Evolutionary conservation across 2,329 filamentous ascomycete genomes (phyloP).

Genomic region (Aspergillus hortae): DNA sequence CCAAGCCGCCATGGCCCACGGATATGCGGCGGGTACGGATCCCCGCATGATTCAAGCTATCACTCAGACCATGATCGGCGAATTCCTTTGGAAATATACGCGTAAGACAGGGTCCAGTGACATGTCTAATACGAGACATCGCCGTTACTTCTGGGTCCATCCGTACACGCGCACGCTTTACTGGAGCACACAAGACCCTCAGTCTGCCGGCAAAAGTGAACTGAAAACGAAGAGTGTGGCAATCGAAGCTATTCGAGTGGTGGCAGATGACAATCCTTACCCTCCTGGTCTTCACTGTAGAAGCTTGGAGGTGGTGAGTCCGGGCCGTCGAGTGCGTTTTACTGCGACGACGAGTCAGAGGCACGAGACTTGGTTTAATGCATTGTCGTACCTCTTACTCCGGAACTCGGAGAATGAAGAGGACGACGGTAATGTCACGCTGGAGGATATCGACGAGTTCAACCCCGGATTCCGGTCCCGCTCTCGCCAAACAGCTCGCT

Average conservation of each 20-base stretch:
- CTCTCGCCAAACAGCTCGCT: constrained; percentile 53
- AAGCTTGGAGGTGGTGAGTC: constrained; percentile 85
- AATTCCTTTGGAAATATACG: constrained; percentile 99
- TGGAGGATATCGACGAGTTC: constrained; percentile 70
- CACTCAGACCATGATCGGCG: constrained; percentile 98
- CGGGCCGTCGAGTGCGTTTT: constrained; percentile 85
- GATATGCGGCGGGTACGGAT: constrained; percentile 72
- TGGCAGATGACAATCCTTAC: constrained; percentile 91
- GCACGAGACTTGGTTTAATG: constrained; percentile 98
- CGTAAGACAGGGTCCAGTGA: constrained; percentile 86
- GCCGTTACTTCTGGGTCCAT: constrained; percentile 98
- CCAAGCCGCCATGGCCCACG: constrained; percentile 49
- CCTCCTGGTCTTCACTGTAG: constrained; percentile 92
- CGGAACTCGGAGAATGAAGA: constrained; percentile 62
- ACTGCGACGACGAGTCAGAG: constrained; percentile 90
- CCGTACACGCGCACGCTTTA: constrained; percentile 95
- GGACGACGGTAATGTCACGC: constrained; percentile 54
- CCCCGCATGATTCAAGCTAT: constrained; percentile 99
- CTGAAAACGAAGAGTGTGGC: constrained; percentile 82
- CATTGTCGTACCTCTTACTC: constrained; percentile 85
- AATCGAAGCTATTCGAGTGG: constrained; percentile 88
- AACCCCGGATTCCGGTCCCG: constrained; percentile 63
- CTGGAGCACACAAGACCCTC: constrained; percentile 91
- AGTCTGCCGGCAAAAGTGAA: constrained; percentile 71
- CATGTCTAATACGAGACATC: constrained; percentile 84